Evolutionary conservation across 108 stramenopile genomes (phyloP).

Genomic region (Nitzschia sp.): DNA sequence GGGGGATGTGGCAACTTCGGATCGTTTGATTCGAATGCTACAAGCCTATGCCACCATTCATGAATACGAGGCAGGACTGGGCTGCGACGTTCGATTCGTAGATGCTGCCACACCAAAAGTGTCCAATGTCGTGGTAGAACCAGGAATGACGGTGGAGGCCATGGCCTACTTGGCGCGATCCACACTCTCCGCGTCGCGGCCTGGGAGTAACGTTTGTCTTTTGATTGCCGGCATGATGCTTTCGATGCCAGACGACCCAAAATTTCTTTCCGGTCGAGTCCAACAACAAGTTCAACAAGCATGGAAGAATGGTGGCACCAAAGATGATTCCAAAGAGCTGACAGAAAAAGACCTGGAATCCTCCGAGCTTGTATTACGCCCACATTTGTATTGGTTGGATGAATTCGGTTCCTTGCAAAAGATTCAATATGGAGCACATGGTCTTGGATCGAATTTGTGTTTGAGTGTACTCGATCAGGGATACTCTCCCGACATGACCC

Average conservation of each 20-base stretch:
- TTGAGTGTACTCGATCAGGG: conserved; percentile 71
- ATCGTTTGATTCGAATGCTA: conserved; percentile 58
- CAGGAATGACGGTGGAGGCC: conserved; percentile 58
- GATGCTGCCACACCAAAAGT: background rate
- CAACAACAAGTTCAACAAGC: conserved; percentile 18
- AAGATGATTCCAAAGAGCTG: background rate
- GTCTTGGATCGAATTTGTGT: conserved; percentile 68
- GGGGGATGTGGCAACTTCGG: conserved; percentile 72
- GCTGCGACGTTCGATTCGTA: conserved; percentile 56
- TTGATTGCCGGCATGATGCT: conserved; percentile 70
- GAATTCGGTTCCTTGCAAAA: conserved; percentile 75
- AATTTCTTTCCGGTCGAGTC: conserved; percentile 3
- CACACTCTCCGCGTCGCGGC: conserved; percentile 41
- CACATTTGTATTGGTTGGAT: conserved; percentile 78
- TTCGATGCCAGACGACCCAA: background rate
- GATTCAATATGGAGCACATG: conserved; percentile 76
- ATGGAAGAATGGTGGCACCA: conserved; percentile 8
- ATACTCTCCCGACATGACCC: conserved; percentile 54
- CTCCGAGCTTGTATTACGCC: conserved; percentile 13
- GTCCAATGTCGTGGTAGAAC: background rate
- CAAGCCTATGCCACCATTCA: conserved; percentile 47
- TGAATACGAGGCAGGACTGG: conserved; percentile 70
- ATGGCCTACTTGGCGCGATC: conserved; percentile 66
- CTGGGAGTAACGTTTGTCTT: conserved; percentile 54
- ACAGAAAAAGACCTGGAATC: conserved; percentile 1